These are phyloP conservation scores for Paragyromitra xinjiangensis DNA, from an alignment of 495 filamentous ascomycete species.

Conservation along the genomic window DNA sequence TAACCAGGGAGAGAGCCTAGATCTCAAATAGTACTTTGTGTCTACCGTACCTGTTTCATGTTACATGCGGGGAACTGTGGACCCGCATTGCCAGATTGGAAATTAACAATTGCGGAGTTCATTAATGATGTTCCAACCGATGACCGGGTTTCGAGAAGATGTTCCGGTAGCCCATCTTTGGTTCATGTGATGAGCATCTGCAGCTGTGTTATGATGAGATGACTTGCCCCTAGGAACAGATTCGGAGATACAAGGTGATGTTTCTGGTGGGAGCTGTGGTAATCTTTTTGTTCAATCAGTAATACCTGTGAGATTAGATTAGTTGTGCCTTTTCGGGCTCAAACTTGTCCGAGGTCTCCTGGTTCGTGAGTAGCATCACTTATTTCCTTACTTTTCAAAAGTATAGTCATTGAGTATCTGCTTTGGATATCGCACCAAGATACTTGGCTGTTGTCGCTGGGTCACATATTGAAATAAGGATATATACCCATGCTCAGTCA, in stretches of 20 bases:
- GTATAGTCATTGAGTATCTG: neutral
- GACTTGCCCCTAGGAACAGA: neutral
- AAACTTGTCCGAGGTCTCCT: too few relatives aligned
- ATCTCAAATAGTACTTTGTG: neutral
- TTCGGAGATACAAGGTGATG: constrained; percentile 1
- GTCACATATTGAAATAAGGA: constrained; percentile 30
- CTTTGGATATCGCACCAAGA: neutral
- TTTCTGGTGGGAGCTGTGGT: neutral
- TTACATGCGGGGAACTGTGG: constrained; percentile 34
- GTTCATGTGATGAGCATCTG: constrained; percentile 13
- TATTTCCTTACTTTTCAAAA: neutral
- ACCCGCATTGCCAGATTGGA: constrained; percentile 40
- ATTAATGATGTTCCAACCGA: constrained; percentile 37
- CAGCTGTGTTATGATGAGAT: neutral
- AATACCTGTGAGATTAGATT: too few relatives aligned
- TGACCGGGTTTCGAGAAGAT: constrained; percentile 41
- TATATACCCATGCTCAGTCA: constrained; percentile 30
- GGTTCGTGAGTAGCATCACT: too few relatives aligned
- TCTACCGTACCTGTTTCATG: constrained; percentile 37
- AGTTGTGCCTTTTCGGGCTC: too few relatives aligned
- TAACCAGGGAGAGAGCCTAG: neutral
- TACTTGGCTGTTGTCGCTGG: neutral
- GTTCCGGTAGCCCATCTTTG: constrained; percentile 21
- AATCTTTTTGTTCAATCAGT: too few relatives aligned
- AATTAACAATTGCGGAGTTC: constrained; percentile 22